Evolutionary conservation across 2,329 filamentous ascomycete species (phyloP), one percentile per base, ranked within the genome.

Genomic region (Cadophora malorum): DNA sequence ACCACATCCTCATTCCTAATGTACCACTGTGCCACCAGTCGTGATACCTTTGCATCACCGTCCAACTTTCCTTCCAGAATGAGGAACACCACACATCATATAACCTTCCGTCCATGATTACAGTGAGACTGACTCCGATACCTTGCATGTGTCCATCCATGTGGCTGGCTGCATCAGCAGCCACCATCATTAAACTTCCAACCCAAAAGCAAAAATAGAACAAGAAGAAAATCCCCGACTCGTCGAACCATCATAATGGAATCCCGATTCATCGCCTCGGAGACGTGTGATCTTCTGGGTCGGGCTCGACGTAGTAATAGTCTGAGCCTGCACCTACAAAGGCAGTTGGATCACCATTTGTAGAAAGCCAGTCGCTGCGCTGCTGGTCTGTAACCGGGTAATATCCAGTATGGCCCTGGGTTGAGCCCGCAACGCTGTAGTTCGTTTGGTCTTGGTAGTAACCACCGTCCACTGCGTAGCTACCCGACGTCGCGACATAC

Each of bases 251-350:
- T 12, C 16, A 62, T 2, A 47, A 19, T 33, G 38, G 25, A 49
- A 50, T 21, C 25, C 19, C 25, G 28, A 10, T 59, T 59, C 25
- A 59, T 21, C 64, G 64, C 38, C 64, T 41, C 8, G 45, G 56
- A 16, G 56, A 31, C 10, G n/a, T 23, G 35, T 61, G 65, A 47
- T 62, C 50, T 25, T 67, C 64, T 23, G 65, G 64, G 31, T 70
- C 71, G 6, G 64, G 50, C 4, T 71, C 69, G 16, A 67, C 66
- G 35, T 73, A 74, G 45, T 73, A 74, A 25, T 72, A 69, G 19
- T 38, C 65, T 16, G 68, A 45, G 8, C 53, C 63, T 12, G 63
- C 45, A 28, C 71, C 72, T n/a, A 70, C 66, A 63, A 73, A 74
- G 4, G 63, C 69, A 19, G 61, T 55, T 38, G 69, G 65, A 65